These are phyloP conservation scores for Silene conica DNA, from an alignment of 148 eudicot genomes.

Conservation along the genomic window DNA sequence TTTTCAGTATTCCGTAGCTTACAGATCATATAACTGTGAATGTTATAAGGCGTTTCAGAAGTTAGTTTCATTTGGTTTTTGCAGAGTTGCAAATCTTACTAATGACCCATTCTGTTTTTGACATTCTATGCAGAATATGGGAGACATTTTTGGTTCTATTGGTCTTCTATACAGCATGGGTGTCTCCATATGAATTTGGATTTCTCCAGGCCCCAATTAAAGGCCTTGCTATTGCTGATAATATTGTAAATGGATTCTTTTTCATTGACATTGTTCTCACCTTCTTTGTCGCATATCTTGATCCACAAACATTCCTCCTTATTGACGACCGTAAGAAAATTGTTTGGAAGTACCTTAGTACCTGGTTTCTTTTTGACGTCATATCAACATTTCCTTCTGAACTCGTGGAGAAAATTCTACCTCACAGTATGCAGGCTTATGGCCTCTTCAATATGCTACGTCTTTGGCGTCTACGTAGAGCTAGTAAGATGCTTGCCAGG, in stretches of 20 bases:
- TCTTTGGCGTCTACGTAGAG: slow-evolving; percentile 87
- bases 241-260: slow-evolving; percentile 58
- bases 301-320: slow-evolving; percentile 57
- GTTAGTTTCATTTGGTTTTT: neutral
- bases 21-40: too few species aligned
- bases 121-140: slow-evolving; percentile 42
- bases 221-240: slow-evolving; percentile 45
- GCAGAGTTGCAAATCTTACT: neutral
- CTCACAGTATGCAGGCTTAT: slow-evolving; percentile 37
- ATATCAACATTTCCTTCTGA: slow-evolving; percentile 74
- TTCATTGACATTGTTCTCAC: slow-evolving; percentile 58
- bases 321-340: slow-evolving; percentile 56
- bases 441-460: slow-evolving; percentile 74
- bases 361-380: slow-evolving; percentile 65
- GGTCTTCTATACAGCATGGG: slow-evolving; percentile 74
- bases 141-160: slow-evolving; percentile 38
- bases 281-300: slow-evolving; percentile 77
- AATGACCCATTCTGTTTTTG: neutral
- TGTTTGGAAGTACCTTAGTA: slow-evolving; percentile 50
- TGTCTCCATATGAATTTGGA: slow-evolving; percentile 60
- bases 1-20: too few species aligned
- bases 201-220: slow-evolving; percentile 34
- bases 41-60: too few species aligned
- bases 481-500: slow-evolving; percentile 73
- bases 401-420: slow-evolving; percentile 39